Evolutionary conservation across 2,329 filamentous ascomycete species (phyloP).

Genomic region (Trichophyton benhamiae): DNA sequence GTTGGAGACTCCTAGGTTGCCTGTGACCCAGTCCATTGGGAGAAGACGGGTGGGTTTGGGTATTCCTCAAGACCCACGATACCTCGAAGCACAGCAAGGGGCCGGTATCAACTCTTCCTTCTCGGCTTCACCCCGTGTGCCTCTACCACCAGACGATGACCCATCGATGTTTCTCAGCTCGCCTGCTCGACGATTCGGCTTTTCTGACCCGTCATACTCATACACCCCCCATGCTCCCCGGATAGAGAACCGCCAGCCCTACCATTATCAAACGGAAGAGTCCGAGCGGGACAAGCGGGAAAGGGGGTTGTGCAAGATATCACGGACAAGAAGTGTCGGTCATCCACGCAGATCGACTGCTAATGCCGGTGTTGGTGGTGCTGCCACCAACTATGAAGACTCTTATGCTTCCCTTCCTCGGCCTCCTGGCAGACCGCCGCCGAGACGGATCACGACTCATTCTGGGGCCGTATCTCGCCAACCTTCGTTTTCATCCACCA

Average conservation of each 20-base stretch:
- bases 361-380: slow-evolving; percentile 12
- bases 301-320: slow-evolving; percentile 23
- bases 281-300: slow-evolving; percentile 29
- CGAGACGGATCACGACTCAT: slow-evolving; percentile 33
- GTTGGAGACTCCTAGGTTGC: neutral
- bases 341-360: slow-evolving; percentile 17
- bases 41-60: neutral
- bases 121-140: slow-evolving; percentile 34
- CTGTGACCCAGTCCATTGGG: neutral
- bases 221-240: slow-evolving; percentile 18
- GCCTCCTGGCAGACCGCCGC: slow-evolving; percentile 21
- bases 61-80: neutral
- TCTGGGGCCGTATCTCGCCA: slow-evolving; percentile 20
- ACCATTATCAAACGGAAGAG: slow-evolving; percentile 39
- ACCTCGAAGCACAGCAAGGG: slow-evolving; percentile 16
- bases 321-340: slow-evolving; percentile 22
- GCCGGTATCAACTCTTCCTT: slow-evolving; percentile 32
- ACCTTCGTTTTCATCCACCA: slow-evolving; percentile 15
- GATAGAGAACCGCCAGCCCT: slow-evolving; percentile 30
- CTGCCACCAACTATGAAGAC: slow-evolving; percentile 14
- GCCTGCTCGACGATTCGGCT: slow-evolving; percentile 37
- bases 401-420: neutral
- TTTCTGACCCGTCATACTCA: slow-evolving; percentile 24
- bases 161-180: slow-evolving; percentile 38
- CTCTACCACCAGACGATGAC: slow-evolving; percentile 28